These are phyloP conservation scores for Alternaria arbusti DNA, from an alignment of 2,329 filamentous ascomycete species.

Conservation along the genomic window DNA sequence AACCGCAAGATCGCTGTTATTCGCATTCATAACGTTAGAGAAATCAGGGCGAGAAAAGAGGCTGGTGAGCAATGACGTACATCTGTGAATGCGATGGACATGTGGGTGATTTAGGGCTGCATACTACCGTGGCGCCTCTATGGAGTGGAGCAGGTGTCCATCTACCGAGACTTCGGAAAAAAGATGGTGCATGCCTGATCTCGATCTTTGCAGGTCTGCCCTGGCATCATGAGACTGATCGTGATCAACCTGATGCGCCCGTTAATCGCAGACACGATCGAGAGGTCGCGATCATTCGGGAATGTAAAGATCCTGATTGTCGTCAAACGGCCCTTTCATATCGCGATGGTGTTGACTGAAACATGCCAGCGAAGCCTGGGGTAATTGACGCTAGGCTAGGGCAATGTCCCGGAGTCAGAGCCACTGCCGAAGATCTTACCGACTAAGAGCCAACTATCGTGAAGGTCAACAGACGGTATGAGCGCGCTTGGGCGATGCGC, in stretches of 20 bases:
- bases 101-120: neutral
- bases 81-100: neutral
- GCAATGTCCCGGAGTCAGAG: neutral
- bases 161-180: slow-evolving; percentile 3
- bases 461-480: neutral
- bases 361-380: slow-evolving; percentile 21
- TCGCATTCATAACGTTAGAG: neutral
- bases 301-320: neutral
- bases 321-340: neutral
- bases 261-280: neutral
- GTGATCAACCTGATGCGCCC: neutral
- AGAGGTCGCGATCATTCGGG: slow-evolving; percentile 1
- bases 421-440: slow-evolving; percentile 10
- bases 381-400: slow-evolving; percentile 1
- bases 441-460: neutral
- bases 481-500: neutral
- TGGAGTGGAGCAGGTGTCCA: slow-evolving; percentile 1
- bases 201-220: neutral
- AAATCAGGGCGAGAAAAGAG: neutral
- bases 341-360: slow-evolving; percentile 15
- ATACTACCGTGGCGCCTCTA: slow-evolving; percentile 5
- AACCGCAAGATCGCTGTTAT: neutral
- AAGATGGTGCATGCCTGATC: neutral
- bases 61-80: slow-evolving; percentile 2
- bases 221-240: neutral